Conservation (phyloP, 305 asterid genomes). For the Rubia occidens region DNA sequence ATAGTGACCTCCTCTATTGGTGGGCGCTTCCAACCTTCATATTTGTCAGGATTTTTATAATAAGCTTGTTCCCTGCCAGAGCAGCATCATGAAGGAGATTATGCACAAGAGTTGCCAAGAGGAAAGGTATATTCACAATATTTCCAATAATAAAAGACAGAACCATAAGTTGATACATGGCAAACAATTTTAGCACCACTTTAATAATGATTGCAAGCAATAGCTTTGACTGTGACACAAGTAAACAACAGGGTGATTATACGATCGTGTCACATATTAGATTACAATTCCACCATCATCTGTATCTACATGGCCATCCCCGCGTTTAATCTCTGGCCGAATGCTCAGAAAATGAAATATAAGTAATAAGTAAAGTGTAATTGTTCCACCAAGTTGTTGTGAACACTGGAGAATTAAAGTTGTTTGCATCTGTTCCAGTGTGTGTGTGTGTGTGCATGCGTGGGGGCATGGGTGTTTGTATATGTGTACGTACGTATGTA, state of each 20-base stretch:
- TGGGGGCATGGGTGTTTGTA: too few species aligned
- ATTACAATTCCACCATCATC: not conserved
- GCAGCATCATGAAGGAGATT: conserved; percentile 19
- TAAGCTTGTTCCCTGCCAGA: conserved; percentile 71
- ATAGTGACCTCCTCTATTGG: conserved; percentile 70
- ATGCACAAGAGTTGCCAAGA: conserved; percentile 7
- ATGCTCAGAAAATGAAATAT: not conserved
- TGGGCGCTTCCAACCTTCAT: conserved; percentile 68
- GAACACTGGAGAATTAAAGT: not conserved
- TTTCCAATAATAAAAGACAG: not conserved
- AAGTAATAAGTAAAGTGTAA: not conserved
- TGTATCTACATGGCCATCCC: not conserved
- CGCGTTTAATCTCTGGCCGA: not conserved
- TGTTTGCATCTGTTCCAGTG: not conserved
- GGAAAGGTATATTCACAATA: conserved; percentile 6
- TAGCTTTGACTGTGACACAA: not conserved
- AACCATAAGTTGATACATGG: not conserved
- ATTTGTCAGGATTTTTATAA: conserved; percentile 59
- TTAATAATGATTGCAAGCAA: not conserved
- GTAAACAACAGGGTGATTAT: not conserved
- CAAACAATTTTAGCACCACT: not conserved
- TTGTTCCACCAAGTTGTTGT: not conserved
- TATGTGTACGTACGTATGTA: too few species aligned
- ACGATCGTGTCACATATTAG: not conserved
- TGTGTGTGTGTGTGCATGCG: not conserved